These are phyloP conservation scores for Fusarium sp. DNA, from an alignment of 2,329 filamentous ascomycete genomes.

Conservation along the genomic window DNA sequence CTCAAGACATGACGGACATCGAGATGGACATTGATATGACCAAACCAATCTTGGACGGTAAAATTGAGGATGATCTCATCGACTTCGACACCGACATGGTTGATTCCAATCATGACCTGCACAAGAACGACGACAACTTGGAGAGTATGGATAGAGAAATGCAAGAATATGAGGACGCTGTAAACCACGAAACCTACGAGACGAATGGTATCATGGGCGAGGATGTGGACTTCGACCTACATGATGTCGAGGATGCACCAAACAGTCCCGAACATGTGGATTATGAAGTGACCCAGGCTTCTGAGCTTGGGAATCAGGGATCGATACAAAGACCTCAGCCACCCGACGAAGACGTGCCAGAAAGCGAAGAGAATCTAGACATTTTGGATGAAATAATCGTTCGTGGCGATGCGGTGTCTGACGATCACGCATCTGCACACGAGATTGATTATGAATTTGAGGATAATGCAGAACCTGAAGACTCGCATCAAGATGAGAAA, in stretches of 20 bases:
- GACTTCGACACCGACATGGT: conserved; percentile 51
- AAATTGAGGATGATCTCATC: conserved; percentile 49
- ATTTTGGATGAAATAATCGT: conserved; percentile 5
- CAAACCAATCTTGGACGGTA: conserved; percentile 37
- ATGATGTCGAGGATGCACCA: conserved; percentile 9
- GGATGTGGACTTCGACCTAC: conserved; percentile 33
- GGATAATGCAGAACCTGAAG: conserved; percentile 31
- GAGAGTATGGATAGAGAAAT: conserved; percentile 29
- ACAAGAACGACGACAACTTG: conserved; percentile 6
- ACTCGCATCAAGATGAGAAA: neutral
- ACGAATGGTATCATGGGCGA: conserved; percentile 34
- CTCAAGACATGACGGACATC: conserved; percentile 41
- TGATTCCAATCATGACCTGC: conserved; percentile 26
- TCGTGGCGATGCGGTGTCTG: conserved; percentile 3
- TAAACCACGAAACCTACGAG: conserved; percentile 28
- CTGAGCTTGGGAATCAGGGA: conserved; percentile 14
- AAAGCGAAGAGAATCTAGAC: conserved; percentile 1
- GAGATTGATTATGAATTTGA: conserved; percentile 47
- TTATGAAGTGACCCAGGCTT: conserved; percentile 8
- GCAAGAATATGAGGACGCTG: conserved; percentile 30
- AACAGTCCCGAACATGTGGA: conserved; percentile 11
- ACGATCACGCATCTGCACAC: conserved; percentile 30
- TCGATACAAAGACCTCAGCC: conserved; percentile 6
- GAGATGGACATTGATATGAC: conserved; percentile 47
- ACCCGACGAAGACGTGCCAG: neutral